Evolutionary conservation across 345 rosid genomes (phyloP).

Genomic region (Rhodamnia argentea): DNA sequence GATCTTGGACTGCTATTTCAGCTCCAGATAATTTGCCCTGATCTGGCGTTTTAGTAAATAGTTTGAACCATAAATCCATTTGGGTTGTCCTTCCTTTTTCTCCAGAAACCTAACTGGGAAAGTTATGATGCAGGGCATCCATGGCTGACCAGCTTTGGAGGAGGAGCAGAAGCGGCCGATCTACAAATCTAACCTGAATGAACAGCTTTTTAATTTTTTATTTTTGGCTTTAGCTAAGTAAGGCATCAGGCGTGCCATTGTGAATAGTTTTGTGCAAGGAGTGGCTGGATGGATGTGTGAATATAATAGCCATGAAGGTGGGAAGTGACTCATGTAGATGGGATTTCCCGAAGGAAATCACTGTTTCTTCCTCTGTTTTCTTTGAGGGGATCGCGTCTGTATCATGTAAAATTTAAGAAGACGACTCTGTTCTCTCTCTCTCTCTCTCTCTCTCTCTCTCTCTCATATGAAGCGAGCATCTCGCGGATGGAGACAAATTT

Average conservation of each 20-base stretch:
- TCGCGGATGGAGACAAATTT: not conserved
- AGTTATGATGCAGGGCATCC: slow-evolving; percentile 19
- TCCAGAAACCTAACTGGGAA: not conserved
- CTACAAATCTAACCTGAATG: not conserved
- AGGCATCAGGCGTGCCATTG: not conserved
- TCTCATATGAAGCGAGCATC: not conserved
- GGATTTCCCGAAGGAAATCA: not conserved
- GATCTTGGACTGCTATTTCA: no score
- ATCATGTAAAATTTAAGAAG: not conserved
- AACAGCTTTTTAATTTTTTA: not conserved
- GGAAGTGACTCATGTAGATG: not conserved
- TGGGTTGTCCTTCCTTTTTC: not conserved
- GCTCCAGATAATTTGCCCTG: not conserved
- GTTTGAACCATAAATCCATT: not conserved
- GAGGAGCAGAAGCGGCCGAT: not conserved
- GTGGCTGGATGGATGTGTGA: not conserved
- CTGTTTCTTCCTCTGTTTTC: not conserved
- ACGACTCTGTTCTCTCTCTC: not conserved
- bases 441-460: not conserved
- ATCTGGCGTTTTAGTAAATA: not conserved
- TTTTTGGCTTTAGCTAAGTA: not conserved
- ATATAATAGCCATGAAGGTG: not conserved
- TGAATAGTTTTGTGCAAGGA: not conserved
- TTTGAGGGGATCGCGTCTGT: not conserved
- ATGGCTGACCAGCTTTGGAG: slow-evolving; percentile 16